Evolutionary conservation across 2,329 filamentous ascomycete genomes (phyloP).

Genomic region (Macrophomina tecta): DNA sequence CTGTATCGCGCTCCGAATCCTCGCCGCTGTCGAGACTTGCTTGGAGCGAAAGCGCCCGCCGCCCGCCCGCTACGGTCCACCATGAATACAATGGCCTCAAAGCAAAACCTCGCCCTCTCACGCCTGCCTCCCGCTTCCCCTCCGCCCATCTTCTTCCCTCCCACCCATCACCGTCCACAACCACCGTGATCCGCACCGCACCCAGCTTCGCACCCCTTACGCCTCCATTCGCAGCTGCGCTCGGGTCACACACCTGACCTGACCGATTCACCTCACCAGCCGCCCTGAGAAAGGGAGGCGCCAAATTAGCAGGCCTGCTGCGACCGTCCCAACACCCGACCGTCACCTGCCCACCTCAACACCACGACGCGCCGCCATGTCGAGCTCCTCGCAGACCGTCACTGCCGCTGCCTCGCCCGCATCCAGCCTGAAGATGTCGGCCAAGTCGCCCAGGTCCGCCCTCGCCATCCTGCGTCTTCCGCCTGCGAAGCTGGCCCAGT

Average conservation of each 20-base stretch:
- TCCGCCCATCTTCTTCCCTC: constrained; percentile 21
- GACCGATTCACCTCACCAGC: constrained; percentile 28
- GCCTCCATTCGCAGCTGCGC: constrained; percentile 24
- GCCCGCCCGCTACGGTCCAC: constrained; percentile 4
- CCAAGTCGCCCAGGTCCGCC: constrained; percentile 41
- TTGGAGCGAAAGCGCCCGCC: constrained; percentile 17
- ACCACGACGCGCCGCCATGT: constrained; percentile 28
- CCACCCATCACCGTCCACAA: constrained; percentile 24
- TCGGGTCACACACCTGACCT: constrained; percentile 28
- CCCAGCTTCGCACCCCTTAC: constrained; percentile 24
- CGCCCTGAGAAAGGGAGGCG: constrained; percentile 27
- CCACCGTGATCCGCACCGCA: constrained; percentile 23
- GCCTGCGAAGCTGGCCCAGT: constrained; percentile 38
- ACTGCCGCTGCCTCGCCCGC: constrained; percentile 34
- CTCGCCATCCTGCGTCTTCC: constrained; percentile 43
- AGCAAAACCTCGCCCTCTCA: constrained; percentile 25
- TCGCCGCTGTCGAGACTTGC: neutral
- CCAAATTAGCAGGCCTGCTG: constrained; percentile 28
- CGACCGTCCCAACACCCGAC: constrained; percentile 23
- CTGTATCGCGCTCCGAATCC: constrained; percentile 1
- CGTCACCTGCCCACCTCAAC: constrained; percentile 24
- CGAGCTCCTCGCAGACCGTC: constrained; percentile 30
- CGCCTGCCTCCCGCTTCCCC: constrained; percentile 22
- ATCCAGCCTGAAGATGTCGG: constrained; percentile 39
- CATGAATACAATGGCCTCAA: constrained; percentile 26